Conservation (phyloP, 345 rosid species). For the Acer saccharum region DNA sequence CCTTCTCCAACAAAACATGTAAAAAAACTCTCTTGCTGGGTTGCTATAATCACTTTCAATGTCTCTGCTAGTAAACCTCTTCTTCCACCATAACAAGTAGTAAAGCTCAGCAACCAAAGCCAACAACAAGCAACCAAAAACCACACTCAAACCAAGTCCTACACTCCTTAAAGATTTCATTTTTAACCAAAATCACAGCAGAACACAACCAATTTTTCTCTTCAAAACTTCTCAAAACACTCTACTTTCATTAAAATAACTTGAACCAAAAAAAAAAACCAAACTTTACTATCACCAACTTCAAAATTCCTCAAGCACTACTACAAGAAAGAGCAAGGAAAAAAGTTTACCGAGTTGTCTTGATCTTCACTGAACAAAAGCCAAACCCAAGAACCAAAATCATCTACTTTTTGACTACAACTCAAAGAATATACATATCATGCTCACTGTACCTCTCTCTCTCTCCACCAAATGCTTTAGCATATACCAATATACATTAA, state of each 20-base stretch:
- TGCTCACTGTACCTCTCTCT: constrained; percentile 23
- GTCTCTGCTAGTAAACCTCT: constrained; percentile 49
- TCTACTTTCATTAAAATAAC: neutral
- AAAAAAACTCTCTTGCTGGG: constrained; percentile 74
- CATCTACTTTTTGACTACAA: constrained; percentile 33
- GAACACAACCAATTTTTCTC: neutral
- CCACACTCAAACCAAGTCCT: constrained; percentile 89
- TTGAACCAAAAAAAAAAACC: neutral
- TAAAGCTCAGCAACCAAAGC: constrained; percentile 89
- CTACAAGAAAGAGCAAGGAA: constrained; percentile 1
- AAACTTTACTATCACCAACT: constrained; percentile 18
- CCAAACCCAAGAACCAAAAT: constrained; percentile 25
- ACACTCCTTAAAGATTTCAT: constrained; percentile 93
- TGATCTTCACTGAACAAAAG: constrained; percentile 34
- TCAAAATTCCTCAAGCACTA: constrained; percentile 1
- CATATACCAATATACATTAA: neutral
- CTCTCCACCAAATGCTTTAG: constrained; percentile 20
- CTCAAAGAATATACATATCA: constrained; percentile 14
- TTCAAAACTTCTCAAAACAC: neutral
- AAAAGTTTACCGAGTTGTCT: constrained; percentile 20
- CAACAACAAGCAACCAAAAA: constrained; percentile 76
- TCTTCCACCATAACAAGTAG: constrained; percentile 94
- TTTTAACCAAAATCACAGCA: constrained; percentile 24
- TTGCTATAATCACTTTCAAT: constrained; percentile 61
- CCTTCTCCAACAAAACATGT: constrained; percentile 72